Percentiles rank a stretch among this genome's conserved stretches.
phyloP scores from a whole-genome alignment of 176 grass and related monocot species.

The Zizania latifolia region DNA sequence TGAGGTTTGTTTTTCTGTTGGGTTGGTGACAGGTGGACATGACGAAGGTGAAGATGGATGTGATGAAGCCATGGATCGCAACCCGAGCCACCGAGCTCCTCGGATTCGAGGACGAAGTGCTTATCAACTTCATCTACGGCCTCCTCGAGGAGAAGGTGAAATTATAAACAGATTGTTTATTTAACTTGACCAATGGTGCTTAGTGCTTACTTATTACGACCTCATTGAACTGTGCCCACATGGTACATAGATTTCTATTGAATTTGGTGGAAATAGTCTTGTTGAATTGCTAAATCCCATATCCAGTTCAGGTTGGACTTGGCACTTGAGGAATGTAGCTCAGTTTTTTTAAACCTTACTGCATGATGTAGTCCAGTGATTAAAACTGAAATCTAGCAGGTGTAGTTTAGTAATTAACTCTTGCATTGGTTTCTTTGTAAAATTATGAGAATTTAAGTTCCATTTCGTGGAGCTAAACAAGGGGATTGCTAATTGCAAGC shows the following conservation, averaged over 20 bases:
- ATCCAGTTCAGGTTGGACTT: not conserved
- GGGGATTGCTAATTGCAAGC: not conserved
- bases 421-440: not conserved
- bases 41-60: slow-evolving; percentile 93
- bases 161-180: not conserved
- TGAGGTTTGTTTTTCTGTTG: not conserved
- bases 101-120: slow-evolving; percentile 96
- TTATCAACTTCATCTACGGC: slow-evolving; percentile 94
- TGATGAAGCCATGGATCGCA: slow-evolving; percentile 96
- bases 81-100: slow-evolving; percentile 81
- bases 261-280: not conserved
- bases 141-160: slow-evolving; percentile 76
- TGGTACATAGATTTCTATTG: not conserved
- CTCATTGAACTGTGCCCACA: not conserved
- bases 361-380: not conserved
- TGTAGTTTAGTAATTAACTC: not conserved
- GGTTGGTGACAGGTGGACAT: slow-evolving; percentile 63
- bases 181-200: not conserved
- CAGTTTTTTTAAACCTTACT: not conserved
- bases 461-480: not conserved
- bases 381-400: not conserved
- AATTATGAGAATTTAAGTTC: not conserved
- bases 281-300: not conserved
- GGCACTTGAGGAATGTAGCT: not conserved
- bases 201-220: not conserved